Percentiles rank a stretch among this genome's conserved stretches.
Evolutionary conservation across 2,329 filamentous ascomycete species (phyloP).

Genomic region (Claviceps humidiphila): DNA sequence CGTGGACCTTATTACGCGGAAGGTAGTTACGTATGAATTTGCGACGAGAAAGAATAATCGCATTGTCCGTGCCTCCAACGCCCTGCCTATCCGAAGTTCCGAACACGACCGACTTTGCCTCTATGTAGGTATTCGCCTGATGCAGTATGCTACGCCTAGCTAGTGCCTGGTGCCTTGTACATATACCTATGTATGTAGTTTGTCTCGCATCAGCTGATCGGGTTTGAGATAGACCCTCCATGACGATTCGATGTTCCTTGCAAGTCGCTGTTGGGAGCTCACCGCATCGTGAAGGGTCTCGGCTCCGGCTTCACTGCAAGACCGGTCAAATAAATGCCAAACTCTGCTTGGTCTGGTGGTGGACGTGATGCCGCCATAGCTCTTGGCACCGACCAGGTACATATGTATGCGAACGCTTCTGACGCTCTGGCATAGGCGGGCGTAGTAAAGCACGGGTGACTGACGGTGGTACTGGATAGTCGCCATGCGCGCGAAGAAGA

Average conservation of each 20-base stretch:
- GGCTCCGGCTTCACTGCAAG: slow-evolving; percentile 1
- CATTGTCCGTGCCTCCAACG: no score
- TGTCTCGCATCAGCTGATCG: background rate
- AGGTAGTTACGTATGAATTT: no score
- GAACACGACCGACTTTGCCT: no score
- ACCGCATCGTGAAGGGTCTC: slow-evolving; percentile 4
- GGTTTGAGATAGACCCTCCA: background rate
- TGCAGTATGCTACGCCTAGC: no score
- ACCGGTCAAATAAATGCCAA: slow-evolving; percentile 1
- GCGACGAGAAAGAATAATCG: no score
- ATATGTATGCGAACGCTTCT: background rate
- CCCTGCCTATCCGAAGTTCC: no score
- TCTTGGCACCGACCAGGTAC: slow-evolving; percentile 5
- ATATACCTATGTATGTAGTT: no score
- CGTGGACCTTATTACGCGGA: no score
- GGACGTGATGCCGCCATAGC: background rate
- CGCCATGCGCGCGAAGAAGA: background rate
- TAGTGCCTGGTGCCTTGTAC: background rate
- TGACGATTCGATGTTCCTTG: background rate
- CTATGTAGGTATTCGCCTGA: no score
- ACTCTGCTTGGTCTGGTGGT: slow-evolving; percentile 5
- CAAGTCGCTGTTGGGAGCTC: background rate
- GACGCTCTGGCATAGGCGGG: background rate
- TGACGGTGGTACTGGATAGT: background rate
- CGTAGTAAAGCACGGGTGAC: background rate